phyloP scores from a whole-genome alignment of 2,329 filamentous ascomycete species.

The Cercospora zeae-maydis region DNA sequence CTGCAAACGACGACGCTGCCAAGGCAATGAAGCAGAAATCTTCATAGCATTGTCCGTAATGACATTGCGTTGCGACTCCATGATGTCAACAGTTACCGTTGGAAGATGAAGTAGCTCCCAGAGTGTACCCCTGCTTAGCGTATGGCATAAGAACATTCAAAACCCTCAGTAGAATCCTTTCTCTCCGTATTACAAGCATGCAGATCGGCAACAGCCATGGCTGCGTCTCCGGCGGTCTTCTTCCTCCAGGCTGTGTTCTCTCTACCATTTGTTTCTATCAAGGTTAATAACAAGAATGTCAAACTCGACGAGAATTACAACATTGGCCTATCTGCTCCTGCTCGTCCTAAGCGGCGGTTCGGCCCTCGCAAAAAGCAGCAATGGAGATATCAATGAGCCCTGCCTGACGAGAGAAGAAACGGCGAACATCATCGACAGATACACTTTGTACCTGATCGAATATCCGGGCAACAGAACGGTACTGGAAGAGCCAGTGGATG shows the following conservation, averaged over 20 bases:
- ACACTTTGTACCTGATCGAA: slow-evolving; percentile 7
- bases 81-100: background rate
- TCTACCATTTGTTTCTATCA: slow-evolving; percentile 15
- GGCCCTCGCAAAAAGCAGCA: slow-evolving; percentile 8
- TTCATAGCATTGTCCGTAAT: background rate
- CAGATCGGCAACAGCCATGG: slow-evolving; percentile 1
- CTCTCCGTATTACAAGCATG: too few species aligned
- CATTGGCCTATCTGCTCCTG: slow-evolving; percentile 10
- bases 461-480: slow-evolving; percentile 7
- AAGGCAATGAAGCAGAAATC: background rate
- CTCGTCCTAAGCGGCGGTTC: slow-evolving; percentile 2
- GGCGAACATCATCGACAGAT: slow-evolving; percentile 6
- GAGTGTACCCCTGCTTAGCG: background rate
- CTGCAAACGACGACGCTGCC: background rate
- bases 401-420: slow-evolving; percentile 11
- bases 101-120: background rate
- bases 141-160: background rate
- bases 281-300: background rate
- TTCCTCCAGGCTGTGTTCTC: slow-evolving; percentile 14
- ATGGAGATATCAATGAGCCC: background rate
- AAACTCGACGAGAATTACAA: background rate
- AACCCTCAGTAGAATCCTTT: background rate
- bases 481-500: slow-evolving; percentile 2
- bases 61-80: background rate
- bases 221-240: slow-evolving; percentile 14